Conservation (phyloP, 2,329 filamentous ascomycete species). For the Penicillium sp. region DNA sequence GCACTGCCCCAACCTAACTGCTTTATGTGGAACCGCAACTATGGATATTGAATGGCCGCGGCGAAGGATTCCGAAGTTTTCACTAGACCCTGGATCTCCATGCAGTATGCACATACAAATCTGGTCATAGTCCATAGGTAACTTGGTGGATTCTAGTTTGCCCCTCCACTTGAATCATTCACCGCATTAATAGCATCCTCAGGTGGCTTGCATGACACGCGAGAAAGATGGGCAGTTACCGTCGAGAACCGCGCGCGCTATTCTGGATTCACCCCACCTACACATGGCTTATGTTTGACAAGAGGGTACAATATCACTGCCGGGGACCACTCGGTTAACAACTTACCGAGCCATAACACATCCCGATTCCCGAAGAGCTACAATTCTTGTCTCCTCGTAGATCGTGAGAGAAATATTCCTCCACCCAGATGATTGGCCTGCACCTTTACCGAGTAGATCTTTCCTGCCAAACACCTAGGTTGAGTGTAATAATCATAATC, state of each 20-base stretch:
- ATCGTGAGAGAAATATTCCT: conserved; percentile 15
- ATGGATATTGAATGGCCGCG: conserved; percentile 4
- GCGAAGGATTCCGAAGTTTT: conserved; percentile 9
- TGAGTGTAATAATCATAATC: not conserved
- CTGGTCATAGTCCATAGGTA: not conserved
- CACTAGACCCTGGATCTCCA: not conserved
- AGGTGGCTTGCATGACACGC: not conserved
- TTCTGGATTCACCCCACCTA: not conserved
- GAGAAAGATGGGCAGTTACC: not conserved
- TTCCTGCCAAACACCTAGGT: not conserved
- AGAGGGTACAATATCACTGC: not conserved
- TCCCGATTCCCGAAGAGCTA: too few species aligned
- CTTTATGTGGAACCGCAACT: conserved; percentile 4
- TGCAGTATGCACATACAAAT: not conserved
- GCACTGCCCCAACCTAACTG: not conserved
- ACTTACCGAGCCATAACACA: not conserved
- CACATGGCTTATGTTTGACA: not conserved
- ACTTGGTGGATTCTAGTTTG: not conserved
- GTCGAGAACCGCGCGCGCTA: not conserved
- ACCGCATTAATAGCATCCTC: not conserved
- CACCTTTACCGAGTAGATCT: not conserved
- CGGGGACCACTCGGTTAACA: not conserved
- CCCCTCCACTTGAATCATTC: not conserved
- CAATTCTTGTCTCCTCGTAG: not conserved
- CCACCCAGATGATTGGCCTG: not conserved